phyloP scores from a whole-genome alignment of 306 rosid genomes.

The Quercus bicolor region DNA sequence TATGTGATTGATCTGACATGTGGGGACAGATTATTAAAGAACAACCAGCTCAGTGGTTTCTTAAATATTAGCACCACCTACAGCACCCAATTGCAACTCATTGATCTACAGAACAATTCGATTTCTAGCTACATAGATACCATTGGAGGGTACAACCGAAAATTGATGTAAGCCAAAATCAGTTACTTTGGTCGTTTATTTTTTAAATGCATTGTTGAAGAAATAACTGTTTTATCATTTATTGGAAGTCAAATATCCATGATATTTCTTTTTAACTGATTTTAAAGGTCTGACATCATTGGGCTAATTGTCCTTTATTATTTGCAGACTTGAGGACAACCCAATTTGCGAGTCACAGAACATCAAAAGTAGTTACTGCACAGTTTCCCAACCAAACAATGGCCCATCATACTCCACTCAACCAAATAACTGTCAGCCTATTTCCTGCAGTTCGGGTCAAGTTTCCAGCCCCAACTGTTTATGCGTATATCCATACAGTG shows the following conservation, averaged over 20 bases:
- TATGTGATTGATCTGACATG: no score
- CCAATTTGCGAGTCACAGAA: conserved; percentile 29
- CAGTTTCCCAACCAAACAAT: conserved; percentile 4
- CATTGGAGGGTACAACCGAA: not conserved
- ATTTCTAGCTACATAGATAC: not conserved
- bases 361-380: conserved; percentile 31
- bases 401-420: conserved; percentile 22
- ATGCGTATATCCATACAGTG: conserved; percentile 66
- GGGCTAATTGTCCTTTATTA: not conserved
- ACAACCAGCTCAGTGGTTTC: no score
- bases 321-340: conserved; percentile 52
- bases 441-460: conserved; percentile 29
- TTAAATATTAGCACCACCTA: no score
- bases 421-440: conserved; percentile 30
- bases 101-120: no score
- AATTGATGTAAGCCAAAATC: conserved; percentile 23
- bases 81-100: no score
- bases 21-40: no score
- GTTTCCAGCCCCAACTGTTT: conserved; percentile 59
- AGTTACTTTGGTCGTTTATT: not conserved
- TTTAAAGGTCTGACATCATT: not conserved
- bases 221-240: not conserved
- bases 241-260: no score
- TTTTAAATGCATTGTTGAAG: not conserved
- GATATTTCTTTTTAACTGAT: no score